Evolutionary conservation across 148 eudicot genomes (phyloP), one percentile per base, ranked within the genome.

Genomic region (Rhododendron vialii): DNA sequence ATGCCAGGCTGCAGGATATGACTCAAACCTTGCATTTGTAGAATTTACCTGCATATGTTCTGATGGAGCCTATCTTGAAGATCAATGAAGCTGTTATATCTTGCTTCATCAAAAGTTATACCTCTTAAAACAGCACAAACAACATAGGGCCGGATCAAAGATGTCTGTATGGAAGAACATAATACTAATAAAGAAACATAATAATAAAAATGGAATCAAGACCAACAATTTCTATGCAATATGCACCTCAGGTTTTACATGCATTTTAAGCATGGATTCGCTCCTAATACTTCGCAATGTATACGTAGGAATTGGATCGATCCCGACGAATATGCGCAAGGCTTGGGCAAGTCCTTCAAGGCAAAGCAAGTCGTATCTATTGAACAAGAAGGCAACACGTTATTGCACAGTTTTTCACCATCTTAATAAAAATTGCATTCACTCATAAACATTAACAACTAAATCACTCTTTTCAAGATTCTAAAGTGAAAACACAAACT

Each of bases 81-180:
- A 89, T 95, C 99, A 88, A 98, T 98, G 84, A 98, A 98, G 93
- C 98, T 97, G 89, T 97, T 94, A 88, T 97, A 97, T 92, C 93
- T 93, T 55, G 92, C 91, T 87, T 97, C 99, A 82, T 98, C 89
- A 87, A 98, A 95, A 61, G 92, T 92, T 84, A 95, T 87, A 78
- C 96, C 98, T 92, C 99, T 93, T 69, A 98, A 88, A 92, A 98
- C 96, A 88, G 99, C 99, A 88, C 98, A 98, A 45, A 97, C 99
- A 89, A 98, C 94, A 88, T 74, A 93, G 7, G 98, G 98, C 4
- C 98, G 96, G 61, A 98, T 92, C 87, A 77, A 81, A 5, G 93
- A 91, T 28, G 98, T 97, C 99, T 98, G 90, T 85, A 89, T 7
- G 43, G 30, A 13, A 61, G 85, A 35, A 79, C 13, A 90, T 43